phyloP scores from a whole-genome alignment of 73 alveolate genomes.

The Paramecium caudatum region DNA sequence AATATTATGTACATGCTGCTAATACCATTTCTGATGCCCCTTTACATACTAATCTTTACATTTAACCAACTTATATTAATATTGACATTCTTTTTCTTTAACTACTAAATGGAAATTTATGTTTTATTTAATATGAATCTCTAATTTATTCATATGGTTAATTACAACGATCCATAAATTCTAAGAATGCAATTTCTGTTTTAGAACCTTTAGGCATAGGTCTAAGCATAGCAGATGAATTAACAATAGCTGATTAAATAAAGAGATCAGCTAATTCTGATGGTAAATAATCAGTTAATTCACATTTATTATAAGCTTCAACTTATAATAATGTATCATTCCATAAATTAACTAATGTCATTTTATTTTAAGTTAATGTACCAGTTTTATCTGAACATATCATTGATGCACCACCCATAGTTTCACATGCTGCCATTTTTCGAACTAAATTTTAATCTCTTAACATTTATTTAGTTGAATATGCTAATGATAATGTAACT shows the following conservation, averaged over 20 bases:
- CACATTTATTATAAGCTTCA: constrained; percentile 24
- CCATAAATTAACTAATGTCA: constrained; percentile 77
- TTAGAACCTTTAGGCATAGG: constrained; percentile 80
- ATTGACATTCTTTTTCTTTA: constrained; percentile 85
- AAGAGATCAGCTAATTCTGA: constrained; percentile 46
- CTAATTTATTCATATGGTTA: constrained; percentile 36
- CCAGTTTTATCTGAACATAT: constrained; percentile 89
- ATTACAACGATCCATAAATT: constrained; percentile 65
- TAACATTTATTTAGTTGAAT: constrained; percentile 84
- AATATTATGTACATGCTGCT: constrained; percentile 78
- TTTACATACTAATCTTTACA: constrained; percentile 80
- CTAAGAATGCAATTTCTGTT: constrained; percentile 82
- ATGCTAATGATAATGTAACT: constrained; percentile 84
- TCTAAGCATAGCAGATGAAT: constrained; percentile 69
- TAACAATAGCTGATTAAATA: constrained; percentile 52
- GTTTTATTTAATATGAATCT: neutral
- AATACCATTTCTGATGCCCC: constrained; percentile 88
- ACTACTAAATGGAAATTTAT: constrained; percentile 85
- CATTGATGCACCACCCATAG: constrained; percentile 92
- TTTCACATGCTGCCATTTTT: constrained; percentile 89
- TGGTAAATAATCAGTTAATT: constrained; percentile 29
- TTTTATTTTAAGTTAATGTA: constrained; percentile 83
- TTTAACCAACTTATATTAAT: constrained; percentile 74
- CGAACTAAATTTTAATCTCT: constrained; percentile 83
- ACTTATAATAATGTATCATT: constrained; percentile 57